These are phyloP conservation scores for Aspergillus bombycis DNA, from an alignment of 2,329 filamentous ascomycete genomes.

Conservation along the genomic window DNA sequence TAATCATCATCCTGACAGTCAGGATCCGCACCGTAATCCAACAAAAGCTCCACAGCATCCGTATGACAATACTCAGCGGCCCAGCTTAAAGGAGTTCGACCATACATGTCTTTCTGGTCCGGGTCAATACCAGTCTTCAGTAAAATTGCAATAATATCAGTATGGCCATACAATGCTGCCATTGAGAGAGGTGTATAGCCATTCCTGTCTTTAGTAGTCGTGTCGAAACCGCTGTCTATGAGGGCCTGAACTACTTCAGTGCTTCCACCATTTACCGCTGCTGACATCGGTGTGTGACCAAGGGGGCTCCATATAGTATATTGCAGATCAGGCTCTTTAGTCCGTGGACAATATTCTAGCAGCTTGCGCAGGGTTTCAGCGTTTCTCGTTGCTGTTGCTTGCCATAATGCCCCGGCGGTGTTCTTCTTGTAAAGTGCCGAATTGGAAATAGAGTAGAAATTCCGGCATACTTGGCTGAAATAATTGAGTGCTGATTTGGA, in stretches of 20 bases:
- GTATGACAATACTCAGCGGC: not conserved
- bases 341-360: not conserved
- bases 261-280: not conserved
- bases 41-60: not conserved
- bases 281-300: not conserved
- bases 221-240: not conserved
- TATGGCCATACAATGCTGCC: not conserved
- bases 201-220: not conserved
- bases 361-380: not conserved
- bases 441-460: not conserved
- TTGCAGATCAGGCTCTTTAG: not conserved
- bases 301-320: not conserved
- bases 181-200: not conserved
- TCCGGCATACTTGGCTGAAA: not conserved
- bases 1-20: not conserved
- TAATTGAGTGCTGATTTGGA: not conserved
- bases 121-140: not conserved
- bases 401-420: not conserved
- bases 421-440: not conserved
- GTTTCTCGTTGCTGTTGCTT: not conserved
- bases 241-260: not conserved
- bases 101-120: not conserved
- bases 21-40: not conserved
- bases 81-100: not conserved
- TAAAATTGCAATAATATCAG: not conserved